Evolutionary conservation across 345 rosid genomes (phyloP).

Genomic region (Durio zibethinus): DNA sequence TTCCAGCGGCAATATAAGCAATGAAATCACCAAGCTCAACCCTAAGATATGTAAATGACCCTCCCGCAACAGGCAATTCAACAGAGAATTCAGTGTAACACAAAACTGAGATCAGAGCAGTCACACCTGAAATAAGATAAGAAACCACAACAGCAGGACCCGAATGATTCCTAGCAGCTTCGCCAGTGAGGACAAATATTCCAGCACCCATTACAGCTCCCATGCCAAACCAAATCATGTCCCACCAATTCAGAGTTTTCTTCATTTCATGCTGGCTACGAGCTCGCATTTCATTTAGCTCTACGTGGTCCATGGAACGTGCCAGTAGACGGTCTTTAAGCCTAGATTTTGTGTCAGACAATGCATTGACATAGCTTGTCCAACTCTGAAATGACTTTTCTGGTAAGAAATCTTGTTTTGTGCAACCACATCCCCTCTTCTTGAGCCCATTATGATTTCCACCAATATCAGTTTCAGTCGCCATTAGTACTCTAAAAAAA

Average conservation of each 20-base stretch:
- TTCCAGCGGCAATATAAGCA: slow-evolving; percentile 79
- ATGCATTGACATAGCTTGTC: slow-evolving; percentile 43
- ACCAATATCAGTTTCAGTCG: not conserved
- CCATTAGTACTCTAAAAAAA: slow-evolving; percentile 21
- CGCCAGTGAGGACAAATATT: slow-evolving; percentile 63
- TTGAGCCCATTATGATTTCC: slow-evolving; percentile 12
- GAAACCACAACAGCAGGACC: slow-evolving; percentile 57
- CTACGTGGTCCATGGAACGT: slow-evolving; percentile 45
- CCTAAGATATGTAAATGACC: slow-evolving; percentile 56
- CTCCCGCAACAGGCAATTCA: slow-evolving; percentile 59
- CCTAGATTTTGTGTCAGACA: slow-evolving; percentile 44
- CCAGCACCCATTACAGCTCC: slow-evolving; percentile 64
- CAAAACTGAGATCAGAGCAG: slow-evolving; percentile 48
- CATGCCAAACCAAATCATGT: slow-evolving; percentile 60
- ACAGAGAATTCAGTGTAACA: slow-evolving; percentile 56
- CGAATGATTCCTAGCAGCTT: slow-evolving; percentile 44
- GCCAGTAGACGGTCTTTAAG: slow-evolving; percentile 53
- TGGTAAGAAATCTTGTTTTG: slow-evolving; percentile 52
- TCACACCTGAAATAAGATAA: slow-evolving; percentile 43
- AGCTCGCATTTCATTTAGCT: slow-evolving; percentile 43
- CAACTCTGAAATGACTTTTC: slow-evolving; percentile 63
- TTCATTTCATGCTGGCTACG: slow-evolving; percentile 60
- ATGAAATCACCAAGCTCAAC: slow-evolving; percentile 82
- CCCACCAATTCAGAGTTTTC: slow-evolving; percentile 63
- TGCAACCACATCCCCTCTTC: slow-evolving; percentile 29